These are phyloP conservation scores for Pleurotus sapidus DNA, from an alignment of 768 basidiomycete species.

Conservation along the genomic window DNA sequence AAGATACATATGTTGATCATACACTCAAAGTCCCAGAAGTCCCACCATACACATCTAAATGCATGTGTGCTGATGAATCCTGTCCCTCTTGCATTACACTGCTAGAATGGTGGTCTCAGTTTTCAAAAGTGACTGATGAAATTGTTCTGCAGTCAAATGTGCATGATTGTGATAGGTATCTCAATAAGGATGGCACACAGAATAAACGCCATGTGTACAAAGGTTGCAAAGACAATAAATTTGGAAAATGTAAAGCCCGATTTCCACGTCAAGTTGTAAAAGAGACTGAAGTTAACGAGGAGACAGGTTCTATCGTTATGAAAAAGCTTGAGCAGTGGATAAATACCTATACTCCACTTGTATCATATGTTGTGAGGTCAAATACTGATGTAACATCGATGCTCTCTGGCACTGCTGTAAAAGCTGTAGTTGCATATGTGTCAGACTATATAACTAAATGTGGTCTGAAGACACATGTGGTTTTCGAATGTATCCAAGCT, in stretches of 20 bases:
- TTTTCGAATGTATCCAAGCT: conserved; percentile 11
- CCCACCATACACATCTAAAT: conserved; percentile 12
- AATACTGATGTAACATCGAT: conserved; percentile 30
- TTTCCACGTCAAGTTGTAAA: conserved; percentile 20
- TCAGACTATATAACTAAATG: conserved; percentile 26
- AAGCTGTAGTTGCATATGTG: conserved; percentile 30
- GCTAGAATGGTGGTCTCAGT: conserved; percentile 13
- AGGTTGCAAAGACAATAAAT: too few relatives aligned
- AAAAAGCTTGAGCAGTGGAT: conserved; percentile 26
- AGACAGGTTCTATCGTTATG: conserved; percentile 19
- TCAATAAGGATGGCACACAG: conserved; percentile 13
- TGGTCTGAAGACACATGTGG: conserved; percentile 25
- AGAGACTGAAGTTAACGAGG: conserved; percentile 19
- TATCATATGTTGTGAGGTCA: conserved; percentile 24
- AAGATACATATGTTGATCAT: conserved; percentile 16
- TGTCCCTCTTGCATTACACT: conserved; percentile 18
- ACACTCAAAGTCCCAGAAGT: conserved; percentile 17
- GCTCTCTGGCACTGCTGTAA: conserved; percentile 29
- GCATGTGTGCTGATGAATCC: conserved; percentile 8
- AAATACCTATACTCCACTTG: conserved; percentile 21
- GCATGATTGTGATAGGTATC: conserved; percentile 19
- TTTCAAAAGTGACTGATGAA: conserved; percentile 21
- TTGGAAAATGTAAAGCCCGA: conserved; percentile 17
- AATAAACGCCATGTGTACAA: conserved; percentile 3
- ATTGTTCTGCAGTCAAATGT: conserved; percentile 25